Evolutionary conservation across 441 rosid genomes (phyloP), one percentile per base, ranked within the genome.

Genomic region (Gossypium schwendimanii): DNA sequence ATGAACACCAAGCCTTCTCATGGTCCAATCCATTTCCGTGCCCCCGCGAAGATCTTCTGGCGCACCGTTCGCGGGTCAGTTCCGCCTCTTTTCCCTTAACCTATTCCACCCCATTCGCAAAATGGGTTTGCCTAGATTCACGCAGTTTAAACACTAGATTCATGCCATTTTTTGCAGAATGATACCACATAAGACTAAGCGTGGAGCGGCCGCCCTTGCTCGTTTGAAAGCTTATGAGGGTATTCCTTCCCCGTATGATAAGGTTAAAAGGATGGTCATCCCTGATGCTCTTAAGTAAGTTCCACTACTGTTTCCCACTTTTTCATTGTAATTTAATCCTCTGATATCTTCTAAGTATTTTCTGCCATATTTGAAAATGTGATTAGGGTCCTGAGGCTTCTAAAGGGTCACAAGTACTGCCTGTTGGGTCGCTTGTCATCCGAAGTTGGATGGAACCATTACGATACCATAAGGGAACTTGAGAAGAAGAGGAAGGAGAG

Each of bases 321-420:
- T 4, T 18, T 17, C 6, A 15, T 61, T 31, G 21, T 3, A 11
- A 31, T 28, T 6, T 31, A 61, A 33, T 17, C 26, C 45, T 8
- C n/a, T 18, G 45, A 8, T 39, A 0, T 17, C 7, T 62, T 36
- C 15, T 10, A 63, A 55, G 20, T 8, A 0, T 58, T 58, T 58
- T 21, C n/a, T 55, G n/a, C 10, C 12, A 9, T 55, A 4, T 55
- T 59, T 24, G 11, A 26, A 60, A 63, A 39, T 15, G 14, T 3
- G 10, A 47, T 50, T 50, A 92, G 96, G 89, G 98, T 91, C n/a
- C 85, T 94, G 97, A 94, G 97, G 87, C 95, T 93, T 72, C 95
- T 84, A 66, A 89, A 81, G 77, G 98, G 97, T 4, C 98, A 91
- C 83, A 91, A 89, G 70, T 86, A 93, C 83, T 85, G 97, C 76